Percentiles rank a stretch among this genome's conserved stretches.
phyloP scores from a whole-genome alignment of 1,284 basidiomycete genomes.

The Trichosporon coremiiforme region DNA sequence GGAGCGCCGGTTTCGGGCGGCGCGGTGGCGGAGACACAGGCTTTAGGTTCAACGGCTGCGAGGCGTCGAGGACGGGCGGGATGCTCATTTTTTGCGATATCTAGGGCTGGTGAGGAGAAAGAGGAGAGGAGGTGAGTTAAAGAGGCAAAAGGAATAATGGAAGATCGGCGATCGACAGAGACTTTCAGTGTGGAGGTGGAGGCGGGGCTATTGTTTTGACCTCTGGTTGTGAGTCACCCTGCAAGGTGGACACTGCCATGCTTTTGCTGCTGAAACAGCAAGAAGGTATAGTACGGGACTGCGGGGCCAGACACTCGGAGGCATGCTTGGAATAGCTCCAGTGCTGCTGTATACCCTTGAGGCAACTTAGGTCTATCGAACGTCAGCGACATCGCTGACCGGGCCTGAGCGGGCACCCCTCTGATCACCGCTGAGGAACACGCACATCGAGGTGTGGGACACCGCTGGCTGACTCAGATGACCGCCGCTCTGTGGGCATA shows the following conservation, averaged over 20 bases:
- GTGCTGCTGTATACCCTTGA: too few relatives aligned
- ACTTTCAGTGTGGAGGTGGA: slow-evolving; percentile 10
- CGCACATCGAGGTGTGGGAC: neutral
- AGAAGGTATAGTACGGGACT: too few relatives aligned
- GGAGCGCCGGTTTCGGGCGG: neutral
- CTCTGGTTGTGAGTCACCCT: neutral
- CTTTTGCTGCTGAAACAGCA: too few relatives aligned
- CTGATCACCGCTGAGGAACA: neutral
- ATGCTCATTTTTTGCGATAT: neutral
- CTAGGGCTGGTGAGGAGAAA: neutral
- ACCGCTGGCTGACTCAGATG: neutral
- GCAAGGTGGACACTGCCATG: too few relatives aligned
- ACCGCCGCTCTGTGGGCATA: too few relatives aligned
- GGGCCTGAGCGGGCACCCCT: neutral
- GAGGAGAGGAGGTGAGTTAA: neutral
- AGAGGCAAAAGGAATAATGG: neutral
- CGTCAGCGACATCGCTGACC: too few relatives aligned
- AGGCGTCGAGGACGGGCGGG: neutral
- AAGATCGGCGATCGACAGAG: neutral
- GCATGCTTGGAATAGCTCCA: too few relatives aligned
- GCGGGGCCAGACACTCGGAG: too few relatives aligned
- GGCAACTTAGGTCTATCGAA: too few relatives aligned
- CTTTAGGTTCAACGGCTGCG: neutral
- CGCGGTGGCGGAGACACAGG: neutral
- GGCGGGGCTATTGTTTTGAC: neutral